A percentile compares a stretch with the other conserved stretches of the same genome.
Conservation (phyloP, 2,329 filamentous ascomycete genomes). For the Cercospora beticola region DNA sequence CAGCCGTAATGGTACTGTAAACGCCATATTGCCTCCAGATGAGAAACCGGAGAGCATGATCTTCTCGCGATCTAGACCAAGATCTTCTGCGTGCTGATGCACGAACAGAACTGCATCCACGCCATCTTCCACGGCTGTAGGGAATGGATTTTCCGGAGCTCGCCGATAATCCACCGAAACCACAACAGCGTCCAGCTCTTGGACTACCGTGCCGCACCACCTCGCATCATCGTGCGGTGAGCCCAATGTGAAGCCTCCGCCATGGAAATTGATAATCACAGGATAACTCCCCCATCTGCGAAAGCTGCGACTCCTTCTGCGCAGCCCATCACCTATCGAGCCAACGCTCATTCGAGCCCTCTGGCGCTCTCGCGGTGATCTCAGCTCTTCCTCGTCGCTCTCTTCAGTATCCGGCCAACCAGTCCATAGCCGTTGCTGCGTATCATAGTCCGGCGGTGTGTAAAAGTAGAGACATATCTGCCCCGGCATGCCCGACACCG, state of each 20-base stretch:
- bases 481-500: slow-evolving; percentile 47
- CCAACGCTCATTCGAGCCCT: slow-evolving; percentile 29
- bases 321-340: slow-evolving; percentile 26
- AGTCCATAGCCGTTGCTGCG: slow-evolving; percentile 41
- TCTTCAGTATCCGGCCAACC: slow-evolving; percentile 10
- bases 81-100: slow-evolving; percentile 54
- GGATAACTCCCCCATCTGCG: slow-evolving; percentile 49
- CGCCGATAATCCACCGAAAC: slow-evolving; percentile 62
- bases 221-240: slow-evolving; percentile 60
- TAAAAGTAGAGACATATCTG: slow-evolving; percentile 61
- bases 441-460: slow-evolving; percentile 54
- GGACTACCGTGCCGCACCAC: slow-evolving; percentile 58
- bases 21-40: slow-evolving; percentile 62
- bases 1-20: slow-evolving; percentile 61
- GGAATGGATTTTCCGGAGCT: slow-evolving; percentile 62
- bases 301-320: slow-evolving; percentile 36
- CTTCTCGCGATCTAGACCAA: slow-evolving; percentile 58
- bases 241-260: slow-evolving; percentile 63
- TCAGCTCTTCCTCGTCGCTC: slow-evolving; percentile 22
- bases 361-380: slow-evolving; percentile 22
- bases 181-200: slow-evolving; percentile 57
- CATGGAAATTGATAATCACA: slow-evolving; percentile 63
- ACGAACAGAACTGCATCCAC: slow-evolving; percentile 62
- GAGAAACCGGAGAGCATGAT: slow-evolving; percentile 63
- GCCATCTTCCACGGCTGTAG: slow-evolving; percentile 63